Base-by-base conservation (phyloP, 176 grass and related monocot species). In the Oryza rufipogon region DNA sequence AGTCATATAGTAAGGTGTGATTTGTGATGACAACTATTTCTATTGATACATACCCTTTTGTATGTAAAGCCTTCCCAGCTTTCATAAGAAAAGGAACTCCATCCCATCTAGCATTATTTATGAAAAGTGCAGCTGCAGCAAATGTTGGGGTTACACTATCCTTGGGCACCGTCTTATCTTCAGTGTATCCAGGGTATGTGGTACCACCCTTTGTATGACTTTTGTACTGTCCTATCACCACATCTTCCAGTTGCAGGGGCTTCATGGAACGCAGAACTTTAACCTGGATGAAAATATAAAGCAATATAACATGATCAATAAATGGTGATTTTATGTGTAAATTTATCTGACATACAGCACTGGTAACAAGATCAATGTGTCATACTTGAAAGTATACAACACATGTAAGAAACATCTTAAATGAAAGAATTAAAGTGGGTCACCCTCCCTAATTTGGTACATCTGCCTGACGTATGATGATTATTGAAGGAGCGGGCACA, bases 81-180 rank as follows among this genome's bases (percentile, higher is more conserved):
- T 95, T 98, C 95, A 98, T 95, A 54, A 98, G 96, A 88, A 98
- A 98, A 22, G 95, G 95, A 44, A 98, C 92, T 76, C 95, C 95
- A 74, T 98, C 95, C 95, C 95, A 98, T 79, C 95, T 93, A 39
- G 92, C 92, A 22, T 98, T 98, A 80, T 98, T 92, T 76, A 95
- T 95, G 32, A 95, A 98, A 67, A 98, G 85, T 26, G 89, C 89
- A 64, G 95, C 95, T 15, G 95, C 92, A 64, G 95, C 92, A 82
- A 93, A 98, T 16, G 95, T 95, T 28, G 95, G 95, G 86, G 95
- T 93, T 25, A 93, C 25, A 84, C 95, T 95, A 76, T 89, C 77
- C 47, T 83, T 91, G 9, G 91, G 93, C 47, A 98, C 95, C 49
- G 92, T 95, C 64, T 91, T 93, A 81, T 98, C 95, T 80, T 98